phyloP scores from a whole-genome alignment of 257 asterid genomes.

The Solanum etuberosum region DNA sequence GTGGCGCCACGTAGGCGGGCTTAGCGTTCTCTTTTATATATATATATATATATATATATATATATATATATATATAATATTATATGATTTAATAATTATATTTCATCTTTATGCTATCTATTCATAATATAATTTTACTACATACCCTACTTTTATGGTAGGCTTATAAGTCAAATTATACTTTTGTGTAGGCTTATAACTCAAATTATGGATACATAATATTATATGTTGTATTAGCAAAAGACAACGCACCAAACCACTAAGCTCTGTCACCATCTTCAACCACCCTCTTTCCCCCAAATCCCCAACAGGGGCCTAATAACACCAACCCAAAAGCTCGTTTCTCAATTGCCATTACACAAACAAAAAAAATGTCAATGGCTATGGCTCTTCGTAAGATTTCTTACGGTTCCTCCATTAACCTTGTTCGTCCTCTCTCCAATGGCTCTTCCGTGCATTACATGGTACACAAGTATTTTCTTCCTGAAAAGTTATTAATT shows the following conservation, averaged over 20 bases:
- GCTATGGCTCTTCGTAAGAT: conserved; percentile 70
- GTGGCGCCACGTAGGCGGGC: no score
- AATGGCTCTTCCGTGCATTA: conserved; percentile 23
- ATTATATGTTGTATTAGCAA: not conserved
- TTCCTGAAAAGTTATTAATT: not conserved
- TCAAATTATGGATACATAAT: no score
- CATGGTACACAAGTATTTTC: conserved; percentile 19
- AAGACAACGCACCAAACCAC: not conserved
- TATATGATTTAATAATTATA: no score
- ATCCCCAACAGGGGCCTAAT: not conserved
- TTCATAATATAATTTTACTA: no score
- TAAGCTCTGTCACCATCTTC: not conserved
- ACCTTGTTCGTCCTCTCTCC: conserved; percentile 21
- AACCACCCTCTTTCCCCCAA: not conserved
- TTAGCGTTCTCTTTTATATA: no score
- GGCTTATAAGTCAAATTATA: no score
- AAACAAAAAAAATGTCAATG: conserved; percentile 4
- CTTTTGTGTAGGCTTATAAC: no score
- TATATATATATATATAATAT: no score
- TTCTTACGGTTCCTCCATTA: conserved; percentile 19
- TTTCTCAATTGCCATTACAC: not conserved
- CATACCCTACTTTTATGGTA: no score
- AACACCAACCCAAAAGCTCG: not conserved
- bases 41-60: no score
- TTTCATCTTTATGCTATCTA: accelerated